A percentile compares a stretch with the other conserved stretches of the same genome.
phyloP scores from a whole-genome alignment of 176 grass and related monocot species.

The Melocanna baccifera region DNA sequence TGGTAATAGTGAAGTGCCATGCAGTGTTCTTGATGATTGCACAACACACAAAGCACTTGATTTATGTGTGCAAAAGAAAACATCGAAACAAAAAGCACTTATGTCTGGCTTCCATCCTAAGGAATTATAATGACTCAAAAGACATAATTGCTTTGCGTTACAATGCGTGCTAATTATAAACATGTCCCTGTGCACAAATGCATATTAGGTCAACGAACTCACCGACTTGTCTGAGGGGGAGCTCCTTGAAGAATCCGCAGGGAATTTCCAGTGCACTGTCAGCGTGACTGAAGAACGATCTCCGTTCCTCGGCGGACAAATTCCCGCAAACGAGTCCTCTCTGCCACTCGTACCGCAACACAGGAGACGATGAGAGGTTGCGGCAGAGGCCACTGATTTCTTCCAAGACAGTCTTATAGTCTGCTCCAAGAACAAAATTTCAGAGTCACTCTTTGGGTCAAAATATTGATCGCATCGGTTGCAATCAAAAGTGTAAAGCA shows the following conservation, averaged over 20 bases:
- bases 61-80: background rate
- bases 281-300: conserved; percentile 56
- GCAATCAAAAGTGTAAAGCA: background rate
- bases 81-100: background rate
- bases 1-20: background rate
- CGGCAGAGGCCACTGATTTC: conserved; percentile 50
- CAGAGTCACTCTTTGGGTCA: background rate
- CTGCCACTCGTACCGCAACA: conserved; percentile 46
- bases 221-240: conserved; percentile 58
- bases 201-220: background rate
- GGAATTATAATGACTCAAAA: conserved; percentile 19
- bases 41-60: background rate
- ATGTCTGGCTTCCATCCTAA: conserved; percentile 14
- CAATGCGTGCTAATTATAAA: background rate
- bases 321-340: conserved; percentile 58
- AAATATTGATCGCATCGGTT: background rate
- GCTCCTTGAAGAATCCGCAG: conserved; percentile 69
- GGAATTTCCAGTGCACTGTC: conserved; percentile 46
- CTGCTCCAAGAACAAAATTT: conserved; percentile 28
- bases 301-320: conserved; percentile 47
- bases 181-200: background rate
- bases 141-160: background rate
- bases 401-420: conserved; percentile 48
- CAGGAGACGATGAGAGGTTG: conserved; percentile 33
- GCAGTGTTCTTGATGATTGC: conserved; percentile 24